Evolutionary conservation across 805 yeast genomes (phyloP).

Genomic region (Yueomyces sinensis): DNA sequence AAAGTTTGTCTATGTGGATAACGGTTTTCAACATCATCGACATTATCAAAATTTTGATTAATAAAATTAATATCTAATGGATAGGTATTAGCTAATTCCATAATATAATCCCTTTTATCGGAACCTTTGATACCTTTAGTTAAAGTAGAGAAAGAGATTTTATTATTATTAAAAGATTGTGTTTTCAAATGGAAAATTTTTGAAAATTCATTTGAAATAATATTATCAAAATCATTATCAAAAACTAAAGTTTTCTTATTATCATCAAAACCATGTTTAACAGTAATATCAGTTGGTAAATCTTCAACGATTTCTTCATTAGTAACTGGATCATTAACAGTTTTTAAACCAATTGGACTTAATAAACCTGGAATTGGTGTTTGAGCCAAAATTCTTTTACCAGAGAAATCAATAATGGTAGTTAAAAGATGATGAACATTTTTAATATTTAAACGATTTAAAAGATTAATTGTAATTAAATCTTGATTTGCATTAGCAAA

Average conservation of each 20-base stretch:
- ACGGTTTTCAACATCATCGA: conserved; percentile 29
- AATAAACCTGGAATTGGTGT: conserved; percentile 85
- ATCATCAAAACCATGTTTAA: conserved; percentile 65
- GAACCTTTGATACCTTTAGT: conserved; percentile 78
- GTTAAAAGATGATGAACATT: conserved; percentile 66
- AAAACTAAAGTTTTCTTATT: conserved; percentile 36
- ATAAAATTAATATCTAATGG: conserved; percentile 75
- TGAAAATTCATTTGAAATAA: conserved; percentile 44
- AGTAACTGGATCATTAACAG: conserved; percentile 28
- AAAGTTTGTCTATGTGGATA: conserved; percentile 78
- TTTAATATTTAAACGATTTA: conserved; percentile 50
- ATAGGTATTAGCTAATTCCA: conserved; percentile 73
- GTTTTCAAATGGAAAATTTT: conserved; percentile 67
- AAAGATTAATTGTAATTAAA: conserved; percentile 50
- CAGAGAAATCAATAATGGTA: conserved; percentile 80
- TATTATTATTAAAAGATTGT: conserved; percentile 37
- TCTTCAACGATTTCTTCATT: conserved; percentile 28
- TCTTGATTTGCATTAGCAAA: conserved; percentile 72
- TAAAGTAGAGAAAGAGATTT: conserved; percentile 57
- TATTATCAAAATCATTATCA: conserved; percentile 39
- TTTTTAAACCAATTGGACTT: conserved; percentile 27
- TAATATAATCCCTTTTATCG: conserved; percentile 72
- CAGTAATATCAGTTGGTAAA: conserved; percentile 30
- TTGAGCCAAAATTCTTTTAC: conserved; percentile 80
- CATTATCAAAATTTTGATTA: conserved; percentile 37